Conservation (phyloP, 108 stramenopile species). For the Nannochloropsis gaditana region DNA sequence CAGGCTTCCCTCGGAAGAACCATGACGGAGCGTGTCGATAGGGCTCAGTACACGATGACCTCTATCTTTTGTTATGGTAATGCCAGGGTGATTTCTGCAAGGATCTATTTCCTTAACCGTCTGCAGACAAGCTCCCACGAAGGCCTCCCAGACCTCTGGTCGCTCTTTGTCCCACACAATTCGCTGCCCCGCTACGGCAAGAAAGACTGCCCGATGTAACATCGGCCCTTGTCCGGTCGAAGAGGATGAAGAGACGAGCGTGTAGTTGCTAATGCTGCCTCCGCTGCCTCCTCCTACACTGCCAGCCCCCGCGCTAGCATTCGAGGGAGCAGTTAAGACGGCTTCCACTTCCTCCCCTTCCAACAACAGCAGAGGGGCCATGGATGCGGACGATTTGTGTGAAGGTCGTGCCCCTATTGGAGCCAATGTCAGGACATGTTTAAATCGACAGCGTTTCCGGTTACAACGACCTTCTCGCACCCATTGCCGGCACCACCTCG, state of each 20-base stretch:
- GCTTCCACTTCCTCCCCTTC: constrained; percentile 4
- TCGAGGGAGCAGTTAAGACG: background rate
- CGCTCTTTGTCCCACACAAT: background rate
- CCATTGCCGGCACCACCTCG: constrained; percentile 1
- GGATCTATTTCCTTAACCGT: too few relatives aligned
- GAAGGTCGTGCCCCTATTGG: background rate
- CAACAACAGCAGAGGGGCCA: background rate
- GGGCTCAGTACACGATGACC: background rate
- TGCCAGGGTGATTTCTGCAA: too few relatives aligned
- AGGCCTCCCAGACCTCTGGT: constrained; percentile 12
- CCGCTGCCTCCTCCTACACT: background rate
- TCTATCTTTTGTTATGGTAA: too few relatives aligned
- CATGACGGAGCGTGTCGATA: background rate
- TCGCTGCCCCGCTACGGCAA: background rate
- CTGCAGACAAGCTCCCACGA: background rate
- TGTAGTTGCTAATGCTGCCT: background rate
- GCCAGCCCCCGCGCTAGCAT: background rate
- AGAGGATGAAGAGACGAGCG: background rate
- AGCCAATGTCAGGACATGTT: background rate
- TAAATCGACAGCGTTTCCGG: background rate
- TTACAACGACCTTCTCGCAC: background rate
- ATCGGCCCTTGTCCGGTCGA: background rate
- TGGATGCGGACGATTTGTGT: background rate
- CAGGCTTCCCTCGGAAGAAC: background rate
- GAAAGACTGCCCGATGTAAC: background rate